phyloP scores from a whole-genome alignment of 441 rosid species.

The Cnidoscolus chayamansa region DNA sequence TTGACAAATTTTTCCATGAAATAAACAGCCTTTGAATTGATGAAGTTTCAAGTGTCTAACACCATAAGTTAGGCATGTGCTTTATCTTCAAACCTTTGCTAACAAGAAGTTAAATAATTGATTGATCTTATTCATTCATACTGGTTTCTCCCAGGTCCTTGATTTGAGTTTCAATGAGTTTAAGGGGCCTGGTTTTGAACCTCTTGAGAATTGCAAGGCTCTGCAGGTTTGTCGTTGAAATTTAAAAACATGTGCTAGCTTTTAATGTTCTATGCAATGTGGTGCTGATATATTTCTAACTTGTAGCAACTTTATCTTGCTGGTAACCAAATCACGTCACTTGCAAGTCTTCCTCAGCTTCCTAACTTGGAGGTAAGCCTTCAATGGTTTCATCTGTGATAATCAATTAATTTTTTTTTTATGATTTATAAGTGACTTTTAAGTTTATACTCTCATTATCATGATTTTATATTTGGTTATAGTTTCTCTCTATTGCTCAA shows the following conservation, averaged over 20 bases:
- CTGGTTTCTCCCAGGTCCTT: conserved; percentile 68
- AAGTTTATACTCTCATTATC: conserved; percentile 3
- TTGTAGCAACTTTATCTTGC: conserved; percentile 97
- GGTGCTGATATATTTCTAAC: conserved; percentile 30
- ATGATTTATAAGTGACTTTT: conserved; percentile 7
- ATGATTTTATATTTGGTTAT: conserved; percentile 21
- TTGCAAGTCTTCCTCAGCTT: conserved; percentile 91
- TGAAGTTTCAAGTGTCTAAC: not conserved
- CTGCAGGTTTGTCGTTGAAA: conserved; percentile 61
- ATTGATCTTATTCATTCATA: not conserved
- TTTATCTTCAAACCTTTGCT: conserved; percentile 6
- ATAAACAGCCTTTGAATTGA: not conserved
- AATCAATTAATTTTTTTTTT: conserved; percentile 16
- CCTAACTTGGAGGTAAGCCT: conserved; percentile 89
- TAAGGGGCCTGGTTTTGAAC: conserved; percentile 99
- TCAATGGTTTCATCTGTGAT: conserved; percentile 17
- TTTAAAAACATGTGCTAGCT: conserved; percentile 4
- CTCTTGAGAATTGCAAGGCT: conserved; percentile 86
- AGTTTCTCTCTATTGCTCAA: conserved; percentile 99
- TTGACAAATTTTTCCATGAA: not conserved
- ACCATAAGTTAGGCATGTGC: conserved; percentile 2
- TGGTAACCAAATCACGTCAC: conserved; percentile 97
- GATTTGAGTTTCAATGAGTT: conserved; percentile 99
- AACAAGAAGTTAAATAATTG: conserved; percentile 11
- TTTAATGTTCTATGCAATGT: conserved; percentile 24